These are phyloP conservation scores for Eucalyptus globulus DNA, from an alignment of 345 rosid genomes.

Conservation along the genomic window DNA sequence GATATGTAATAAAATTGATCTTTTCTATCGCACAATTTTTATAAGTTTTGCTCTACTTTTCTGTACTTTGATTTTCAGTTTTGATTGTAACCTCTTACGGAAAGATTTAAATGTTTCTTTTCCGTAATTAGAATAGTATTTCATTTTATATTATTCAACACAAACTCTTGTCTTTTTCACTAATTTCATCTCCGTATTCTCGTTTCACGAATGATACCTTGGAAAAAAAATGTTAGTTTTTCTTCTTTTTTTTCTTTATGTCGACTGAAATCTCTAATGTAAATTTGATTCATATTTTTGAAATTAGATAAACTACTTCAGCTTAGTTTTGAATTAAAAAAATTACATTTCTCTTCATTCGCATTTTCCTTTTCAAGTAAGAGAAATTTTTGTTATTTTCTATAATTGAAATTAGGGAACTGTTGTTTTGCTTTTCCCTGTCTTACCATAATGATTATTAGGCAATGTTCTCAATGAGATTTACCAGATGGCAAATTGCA, in stretches of 20 bases:
- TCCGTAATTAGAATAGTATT: background rate
- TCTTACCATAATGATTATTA: background rate
- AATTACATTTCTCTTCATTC: background rate
- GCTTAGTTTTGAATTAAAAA: background rate
- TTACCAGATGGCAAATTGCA: background rate
- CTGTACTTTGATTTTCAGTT: background rate
- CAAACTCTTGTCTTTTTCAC: background rate
- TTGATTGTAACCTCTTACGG: background rate
- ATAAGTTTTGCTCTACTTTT: background rate
- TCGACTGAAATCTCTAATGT: background rate
- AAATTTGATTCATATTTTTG: background rate
- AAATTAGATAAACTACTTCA: background rate
- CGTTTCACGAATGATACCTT: background rate
- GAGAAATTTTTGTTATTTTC: background rate
- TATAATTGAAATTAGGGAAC: background rate
- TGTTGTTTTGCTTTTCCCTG: background rate
- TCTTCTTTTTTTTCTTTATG: background rate
- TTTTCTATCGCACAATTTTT: background rate
- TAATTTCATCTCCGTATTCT: background rate
- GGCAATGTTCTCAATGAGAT: background rate
- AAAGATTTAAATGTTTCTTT: background rate
- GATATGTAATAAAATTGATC: background rate
- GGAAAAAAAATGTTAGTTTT: background rate
- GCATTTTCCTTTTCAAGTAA: background rate
- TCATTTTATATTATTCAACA: background rate